Base-by-base conservation (phyloP, 768 basidiomycete genomes). In the Amanita phalloides region DNA sequence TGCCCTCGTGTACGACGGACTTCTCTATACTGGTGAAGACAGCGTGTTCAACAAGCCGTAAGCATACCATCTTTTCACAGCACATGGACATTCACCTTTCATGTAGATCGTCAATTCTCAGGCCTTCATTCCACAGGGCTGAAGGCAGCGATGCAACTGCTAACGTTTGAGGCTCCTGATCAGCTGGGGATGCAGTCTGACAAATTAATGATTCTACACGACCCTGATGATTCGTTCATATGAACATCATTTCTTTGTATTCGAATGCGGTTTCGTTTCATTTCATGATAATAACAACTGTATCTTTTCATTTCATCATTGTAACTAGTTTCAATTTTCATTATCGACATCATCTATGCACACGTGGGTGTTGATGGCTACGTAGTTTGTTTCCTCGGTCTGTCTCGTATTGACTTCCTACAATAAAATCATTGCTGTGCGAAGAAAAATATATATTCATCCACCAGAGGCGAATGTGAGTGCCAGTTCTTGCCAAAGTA, bases 1-100 rank as follows among this genome's bases (percentile, higher is more conserved):
- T 14, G 68, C 73, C 5, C 60, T 78, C 51, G 54, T 76, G 42
- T 87, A 86, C 55, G 85, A 87, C 57, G 41, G 64, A 1, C 66
- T 84, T 45, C 42, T 85, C 42, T 86, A 73, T 66, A 72, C 69
- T 8, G 84, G 84, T 6, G 53, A 65, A 4, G 81, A 84, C 39
- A 76, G 75, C 50, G 56, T 75, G 30, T 57, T 84, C 47, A 82
- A 80, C 62, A 66, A 60, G 56, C 72, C 71, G 48, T 39, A 36
- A 42, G 41, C 21, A 21, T 2, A 21, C 9, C 11, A 21, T 20
- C 23, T 23, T 21, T 42, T 42, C 41, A 42, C 21, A n/a, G n/a
- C 23, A 10, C 21, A 23, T 10, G 21, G 21, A 42, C 23, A 2
- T 23, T 11, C 8, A 42, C 33, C 33, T 42, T 9, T 23, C 9